Percentiles rank a stretch among this genome's conserved stretches.
phyloP scores from a whole-genome alignment of 352 stramenopile genomes.

The Pilasporangium apinafurcum region DNA sequence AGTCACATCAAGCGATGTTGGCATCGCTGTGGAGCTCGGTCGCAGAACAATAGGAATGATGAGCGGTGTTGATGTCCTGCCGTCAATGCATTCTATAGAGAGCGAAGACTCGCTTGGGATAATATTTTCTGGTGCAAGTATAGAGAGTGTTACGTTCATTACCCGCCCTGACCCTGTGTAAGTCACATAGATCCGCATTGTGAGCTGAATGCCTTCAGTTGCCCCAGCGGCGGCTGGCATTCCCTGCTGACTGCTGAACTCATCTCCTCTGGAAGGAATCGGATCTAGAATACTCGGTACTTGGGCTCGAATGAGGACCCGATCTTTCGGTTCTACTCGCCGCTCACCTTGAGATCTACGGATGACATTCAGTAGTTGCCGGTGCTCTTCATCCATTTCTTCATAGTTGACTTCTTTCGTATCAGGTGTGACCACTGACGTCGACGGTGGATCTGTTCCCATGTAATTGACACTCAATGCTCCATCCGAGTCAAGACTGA shows the following conservation, averaged over 20 bases:
- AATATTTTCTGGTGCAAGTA: slow-evolving; percentile 63
- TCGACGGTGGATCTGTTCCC: slow-evolving; percentile 83
- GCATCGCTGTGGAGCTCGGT: slow-evolving; percentile 40
- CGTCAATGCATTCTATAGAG: slow-evolving; percentile 66
- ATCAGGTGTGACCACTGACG: slow-evolving; percentile 52
- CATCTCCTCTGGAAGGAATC: slow-evolving; percentile 26
- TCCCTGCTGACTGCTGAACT: slow-evolving; percentile 10
- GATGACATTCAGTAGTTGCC: slow-evolving; percentile 84
- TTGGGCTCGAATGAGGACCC: slow-evolving; percentile 68
- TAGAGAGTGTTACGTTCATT: slow-evolving; percentile 70
- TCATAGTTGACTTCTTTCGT: slow-evolving; percentile 88
- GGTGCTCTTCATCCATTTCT: slow-evolving; percentile 89
- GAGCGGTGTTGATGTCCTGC: slow-evolving; percentile 46
- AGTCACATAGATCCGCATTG: slow-evolving; percentile 79
- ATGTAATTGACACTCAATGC: slow-evolving; percentile 82
- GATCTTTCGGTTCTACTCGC: slow-evolving; percentile 60
- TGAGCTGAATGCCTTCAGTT: slow-evolving; percentile 38
- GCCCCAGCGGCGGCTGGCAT: neutral
- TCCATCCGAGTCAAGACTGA: slow-evolving; percentile 71
- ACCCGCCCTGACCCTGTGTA: slow-evolving; percentile 66
- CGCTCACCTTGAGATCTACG: slow-evolving; percentile 62
- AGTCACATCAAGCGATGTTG: slow-evolving; percentile 52
- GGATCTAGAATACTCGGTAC: slow-evolving; percentile 66
- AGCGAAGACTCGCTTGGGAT: slow-evolving; percentile 50
- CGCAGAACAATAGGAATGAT: slow-evolving; percentile 58